These are phyloP conservation scores for Rubia tinctorum DNA, from an alignment of 305 asterid species.

Conservation along the genomic window DNA sequence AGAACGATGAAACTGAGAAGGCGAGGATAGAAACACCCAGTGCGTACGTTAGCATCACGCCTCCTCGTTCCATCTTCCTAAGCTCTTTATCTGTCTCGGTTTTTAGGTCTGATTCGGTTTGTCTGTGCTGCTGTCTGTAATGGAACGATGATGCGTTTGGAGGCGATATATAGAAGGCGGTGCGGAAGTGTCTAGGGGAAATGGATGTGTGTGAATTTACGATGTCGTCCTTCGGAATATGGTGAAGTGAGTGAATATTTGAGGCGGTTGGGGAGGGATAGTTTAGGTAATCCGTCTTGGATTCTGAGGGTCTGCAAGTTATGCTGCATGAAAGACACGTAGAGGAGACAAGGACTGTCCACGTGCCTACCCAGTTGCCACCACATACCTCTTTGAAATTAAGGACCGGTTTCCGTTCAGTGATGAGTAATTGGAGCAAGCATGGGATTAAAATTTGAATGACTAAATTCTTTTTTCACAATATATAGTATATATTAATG, in stretches of 20 bases:
- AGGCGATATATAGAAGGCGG: background rate
- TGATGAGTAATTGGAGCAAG: too few relatives aligned
- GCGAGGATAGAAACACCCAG: constrained; percentile 35
- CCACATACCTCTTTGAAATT: background rate
- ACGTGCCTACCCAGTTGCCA: background rate
- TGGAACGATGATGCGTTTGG: background rate
- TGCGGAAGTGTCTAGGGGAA: background rate
- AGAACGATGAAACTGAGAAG: constrained; percentile 30
- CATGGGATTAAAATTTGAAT: too few relatives aligned
- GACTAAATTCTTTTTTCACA: too few relatives aligned
- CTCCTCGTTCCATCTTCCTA: constrained; percentile 30
- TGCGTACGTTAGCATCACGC: constrained; percentile 36
- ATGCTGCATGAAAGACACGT: constrained; percentile 3
- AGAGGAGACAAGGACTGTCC: background rate
- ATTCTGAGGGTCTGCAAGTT: background rate
- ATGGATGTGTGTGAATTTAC: background rate
- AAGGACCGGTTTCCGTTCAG: background rate
- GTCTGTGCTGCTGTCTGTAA: background rate
- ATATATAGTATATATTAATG: too few relatives aligned
- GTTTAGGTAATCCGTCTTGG: background rate
- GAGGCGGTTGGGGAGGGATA: background rate
- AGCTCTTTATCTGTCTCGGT: background rate
- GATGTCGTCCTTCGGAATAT: background rate
- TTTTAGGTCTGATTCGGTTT: background rate
- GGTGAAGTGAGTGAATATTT: too few relatives aligned